These are phyloP conservation scores for Fusarium bulbicola DNA, from an alignment of 2,329 filamentous ascomycete genomes.

Conservation along the genomic window DNA sequence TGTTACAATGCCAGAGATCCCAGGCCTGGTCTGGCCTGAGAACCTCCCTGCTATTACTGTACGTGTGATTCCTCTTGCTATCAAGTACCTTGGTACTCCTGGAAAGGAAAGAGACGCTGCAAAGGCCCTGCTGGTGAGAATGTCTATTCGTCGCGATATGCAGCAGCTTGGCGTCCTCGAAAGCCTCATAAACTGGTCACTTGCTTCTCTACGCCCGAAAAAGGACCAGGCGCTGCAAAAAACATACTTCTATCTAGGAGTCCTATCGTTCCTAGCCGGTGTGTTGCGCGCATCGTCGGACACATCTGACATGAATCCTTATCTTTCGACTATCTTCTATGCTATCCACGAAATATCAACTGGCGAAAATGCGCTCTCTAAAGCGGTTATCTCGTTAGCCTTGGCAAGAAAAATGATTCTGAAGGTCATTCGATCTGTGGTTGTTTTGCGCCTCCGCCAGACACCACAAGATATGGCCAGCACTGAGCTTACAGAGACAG, in stretches of 20 bases:
- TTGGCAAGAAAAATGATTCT: slow-evolving; percentile 83
- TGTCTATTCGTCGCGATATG: slow-evolving; percentile 90
- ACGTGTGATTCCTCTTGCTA: slow-evolving; percentile 74
- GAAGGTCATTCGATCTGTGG: slow-evolving; percentile 82
- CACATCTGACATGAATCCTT: slow-evolving; percentile 75
- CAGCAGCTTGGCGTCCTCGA: slow-evolving; percentile 76
- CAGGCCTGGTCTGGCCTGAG: slow-evolving; percentile 63
- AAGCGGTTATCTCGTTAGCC: slow-evolving; percentile 73
- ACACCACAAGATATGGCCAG: slow-evolving; percentile 52
- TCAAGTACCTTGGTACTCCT: slow-evolving; percentile 75
- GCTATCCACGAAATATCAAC: slow-evolving; percentile 68
- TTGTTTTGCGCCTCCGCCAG: slow-evolving; percentile 70
- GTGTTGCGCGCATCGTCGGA: slow-evolving; percentile 75
- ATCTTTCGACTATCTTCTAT: slow-evolving; percentile 73
- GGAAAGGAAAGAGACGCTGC: slow-evolving; percentile 92
- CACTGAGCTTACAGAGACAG: slow-evolving; percentile 75
- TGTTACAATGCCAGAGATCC: slow-evolving; percentile 52
- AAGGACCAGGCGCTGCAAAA: slow-evolving; percentile 52
- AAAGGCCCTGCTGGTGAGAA: slow-evolving; percentile 80
- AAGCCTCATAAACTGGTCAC: slow-evolving; percentile 75
- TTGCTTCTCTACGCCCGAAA: slow-evolving; percentile 65
- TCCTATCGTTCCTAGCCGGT: slow-evolving; percentile 81
- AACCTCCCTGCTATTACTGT: slow-evolving; percentile 75
- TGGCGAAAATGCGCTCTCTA: slow-evolving; percentile 57
- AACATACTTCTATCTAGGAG: slow-evolving; percentile 80